phyloP scores from a whole-genome alignment of 2,329 filamentous ascomycete species.

The Aspergillus sp. region DNA sequence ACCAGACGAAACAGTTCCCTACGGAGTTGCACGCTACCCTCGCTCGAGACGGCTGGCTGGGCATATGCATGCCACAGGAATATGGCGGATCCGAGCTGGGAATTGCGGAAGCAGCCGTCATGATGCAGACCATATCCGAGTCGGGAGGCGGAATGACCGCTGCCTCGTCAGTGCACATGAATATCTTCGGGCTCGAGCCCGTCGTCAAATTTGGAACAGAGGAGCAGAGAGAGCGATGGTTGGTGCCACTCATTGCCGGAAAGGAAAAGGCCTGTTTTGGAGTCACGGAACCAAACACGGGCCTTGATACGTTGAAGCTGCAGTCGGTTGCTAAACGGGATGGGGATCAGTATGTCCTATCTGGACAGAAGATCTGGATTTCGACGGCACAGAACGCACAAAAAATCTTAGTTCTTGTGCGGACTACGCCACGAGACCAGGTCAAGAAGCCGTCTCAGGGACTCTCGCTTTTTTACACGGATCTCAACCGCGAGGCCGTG shows the following conservation, averaged over 20 bases:
- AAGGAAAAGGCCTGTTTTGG: conserved; percentile 43
- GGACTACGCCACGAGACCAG: conserved; percentile 42
- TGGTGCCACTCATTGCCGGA: conserved; percentile 41
- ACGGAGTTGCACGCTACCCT: conserved; percentile 41
- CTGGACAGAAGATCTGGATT: conserved; percentile 47
- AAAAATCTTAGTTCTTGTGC: conserved; percentile 44
- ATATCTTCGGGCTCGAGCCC: conserved; percentile 48
- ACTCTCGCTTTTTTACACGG: conserved; percentile 47
- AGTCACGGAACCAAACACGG: conserved; percentile 46
- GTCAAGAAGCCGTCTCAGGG: conserved; percentile 44
- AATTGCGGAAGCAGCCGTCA: conserved; percentile 44
- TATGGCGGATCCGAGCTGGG: conserved; percentile 46
- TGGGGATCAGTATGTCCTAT: conserved; percentile 38
- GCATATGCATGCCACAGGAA: conserved; percentile 44
- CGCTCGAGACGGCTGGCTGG: conserved; percentile 45
- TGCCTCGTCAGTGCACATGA: conserved; percentile 47
- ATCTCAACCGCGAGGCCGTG: conserved; percentile 37
- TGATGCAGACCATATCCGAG: conserved; percentile 51
- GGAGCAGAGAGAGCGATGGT: conserved; percentile 42
- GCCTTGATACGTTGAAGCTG: conserved; percentile 44
- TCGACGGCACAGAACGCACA: conserved; percentile 46
- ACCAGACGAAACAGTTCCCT: conserved; percentile 39
- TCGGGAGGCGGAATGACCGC: conserved; percentile 45
- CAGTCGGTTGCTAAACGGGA: conserved; percentile 36
- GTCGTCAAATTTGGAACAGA: conserved; percentile 46